phyloP scores from a whole-genome alignment of 257 asterid genomes.

The Solanum pimpinellifolium region DNA sequence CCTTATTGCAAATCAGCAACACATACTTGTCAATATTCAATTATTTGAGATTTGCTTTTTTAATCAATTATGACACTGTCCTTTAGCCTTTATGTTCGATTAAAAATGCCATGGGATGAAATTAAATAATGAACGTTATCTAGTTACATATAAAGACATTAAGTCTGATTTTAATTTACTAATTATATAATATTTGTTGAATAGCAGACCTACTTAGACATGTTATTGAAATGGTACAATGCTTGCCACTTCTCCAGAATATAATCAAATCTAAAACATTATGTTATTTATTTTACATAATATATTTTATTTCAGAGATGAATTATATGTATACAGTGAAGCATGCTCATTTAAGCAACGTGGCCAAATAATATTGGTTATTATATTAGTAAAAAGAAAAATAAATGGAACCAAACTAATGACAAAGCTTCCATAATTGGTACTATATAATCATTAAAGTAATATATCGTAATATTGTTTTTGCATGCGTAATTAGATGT shows the following conservation, averaged over 20 bases:
- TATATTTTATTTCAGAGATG: background rate
- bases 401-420: background rate
- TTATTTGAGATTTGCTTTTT: background rate
- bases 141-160: background rate
- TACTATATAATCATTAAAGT: background rate
- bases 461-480: background rate
- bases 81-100: background rate
- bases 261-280: background rate
- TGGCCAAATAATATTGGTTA: background rate
- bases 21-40: background rate
- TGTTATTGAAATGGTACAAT: background rate
- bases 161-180: background rate
- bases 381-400: background rate
- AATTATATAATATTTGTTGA: too few species aligned
- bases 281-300: too few species aligned
- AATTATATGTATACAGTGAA: background rate
- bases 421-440: background rate
- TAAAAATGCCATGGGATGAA: background rate
- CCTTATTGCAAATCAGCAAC: background rate
- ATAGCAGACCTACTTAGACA: too few species aligned
- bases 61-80: background rate
- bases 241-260: background rate
- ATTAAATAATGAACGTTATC: background rate
- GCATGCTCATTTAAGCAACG: background rate
- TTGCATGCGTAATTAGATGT: slow-evolving; percentile 7